A percentile compares a stretch with the other conserved stretches of the same genome.
Conservation (phyloP, 108 stramenopile genomes). For the Cyclotella choctawhatcheeana region DNA sequence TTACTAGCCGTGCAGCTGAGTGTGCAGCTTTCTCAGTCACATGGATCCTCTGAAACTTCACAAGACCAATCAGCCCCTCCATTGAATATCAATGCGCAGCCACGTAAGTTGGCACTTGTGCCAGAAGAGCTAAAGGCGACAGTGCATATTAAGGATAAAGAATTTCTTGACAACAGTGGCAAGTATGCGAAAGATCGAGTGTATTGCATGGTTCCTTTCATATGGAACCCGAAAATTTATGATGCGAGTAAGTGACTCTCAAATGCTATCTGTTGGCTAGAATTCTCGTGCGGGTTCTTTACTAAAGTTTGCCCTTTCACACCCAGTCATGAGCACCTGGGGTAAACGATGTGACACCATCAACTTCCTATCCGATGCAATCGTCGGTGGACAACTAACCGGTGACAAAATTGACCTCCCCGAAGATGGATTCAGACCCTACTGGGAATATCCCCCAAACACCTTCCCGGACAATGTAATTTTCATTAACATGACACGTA, state of each 20-base stretch:
- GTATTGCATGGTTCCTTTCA: conserved; percentile 17
- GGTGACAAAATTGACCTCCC: conserved; percentile 38
- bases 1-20: neutral
- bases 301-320: too few species aligned
- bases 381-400: conserved; percentile 35
- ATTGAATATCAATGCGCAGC: too few species aligned
- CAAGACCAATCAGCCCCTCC: neutral
- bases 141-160: neutral
- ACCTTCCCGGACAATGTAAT: conserved; percentile 50
- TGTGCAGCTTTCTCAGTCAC: neutral
- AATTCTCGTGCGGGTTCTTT: too few species aligned
- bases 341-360: conserved; percentile 50
- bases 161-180: neutral
- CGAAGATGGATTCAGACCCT: conserved; percentile 32
- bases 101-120: too few species aligned
- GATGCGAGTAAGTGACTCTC: conserved; percentile 9
- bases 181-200: conserved; percentile 17
- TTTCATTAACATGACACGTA: conserved; percentile 55
- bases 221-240: conserved; percentile 12
- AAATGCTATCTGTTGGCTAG: neutral
- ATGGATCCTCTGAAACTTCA: neutral
- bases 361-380: conserved; percentile 45
- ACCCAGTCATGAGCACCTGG: conserved; percentile 51
- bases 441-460: conserved; percentile 42
- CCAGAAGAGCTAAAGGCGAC: conserved; percentile 1